Conservation (phyloP, 176 grass and related monocot species). For the Carex kokanica region DNA sequence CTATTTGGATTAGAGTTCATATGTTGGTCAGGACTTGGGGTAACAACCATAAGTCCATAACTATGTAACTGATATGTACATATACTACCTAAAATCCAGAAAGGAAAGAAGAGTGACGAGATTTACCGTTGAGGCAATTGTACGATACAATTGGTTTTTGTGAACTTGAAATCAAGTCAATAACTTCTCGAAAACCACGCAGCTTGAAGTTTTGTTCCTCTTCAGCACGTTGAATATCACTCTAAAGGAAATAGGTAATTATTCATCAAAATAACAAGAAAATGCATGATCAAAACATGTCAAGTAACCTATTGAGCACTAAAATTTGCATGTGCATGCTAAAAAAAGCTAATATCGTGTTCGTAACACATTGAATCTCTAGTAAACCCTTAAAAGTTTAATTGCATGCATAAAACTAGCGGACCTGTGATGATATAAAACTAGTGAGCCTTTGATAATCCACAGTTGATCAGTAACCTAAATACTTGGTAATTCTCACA, state of each 20-base stretch:
- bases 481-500: not conserved
- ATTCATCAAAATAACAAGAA: not conserved
- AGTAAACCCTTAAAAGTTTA: not conserved
- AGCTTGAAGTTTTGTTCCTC: conserved; percentile 72
- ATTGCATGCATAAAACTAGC: conserved; percentile 8
- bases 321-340: not conserved
- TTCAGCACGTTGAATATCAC: conserved; percentile 53
- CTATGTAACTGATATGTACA: not conserved
- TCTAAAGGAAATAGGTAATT: conserved; percentile 34
- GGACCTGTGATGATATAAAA: conserved; percentile 8
- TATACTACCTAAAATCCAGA: not conserved
- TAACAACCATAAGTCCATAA: not conserved
- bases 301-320: not conserved
- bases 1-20: not conserved
- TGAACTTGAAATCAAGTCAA: conserved; percentile 77
- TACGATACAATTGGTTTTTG: conserved; percentile 84
- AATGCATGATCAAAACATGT: not conserved
- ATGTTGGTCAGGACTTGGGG: not conserved
- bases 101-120: not conserved
- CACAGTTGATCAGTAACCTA: not conserved
- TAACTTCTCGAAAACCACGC: conserved; percentile 83
- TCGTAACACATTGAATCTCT: not conserved
- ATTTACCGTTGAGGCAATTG: conserved; percentile 75
- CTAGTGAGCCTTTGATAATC: not conserved
- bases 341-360: not conserved